Evolutionary conservation across 2,329 filamentous ascomycete species (phyloP), one percentile per base, ranked within the genome.

Genomic region (Bipolaris oryzae): DNA sequence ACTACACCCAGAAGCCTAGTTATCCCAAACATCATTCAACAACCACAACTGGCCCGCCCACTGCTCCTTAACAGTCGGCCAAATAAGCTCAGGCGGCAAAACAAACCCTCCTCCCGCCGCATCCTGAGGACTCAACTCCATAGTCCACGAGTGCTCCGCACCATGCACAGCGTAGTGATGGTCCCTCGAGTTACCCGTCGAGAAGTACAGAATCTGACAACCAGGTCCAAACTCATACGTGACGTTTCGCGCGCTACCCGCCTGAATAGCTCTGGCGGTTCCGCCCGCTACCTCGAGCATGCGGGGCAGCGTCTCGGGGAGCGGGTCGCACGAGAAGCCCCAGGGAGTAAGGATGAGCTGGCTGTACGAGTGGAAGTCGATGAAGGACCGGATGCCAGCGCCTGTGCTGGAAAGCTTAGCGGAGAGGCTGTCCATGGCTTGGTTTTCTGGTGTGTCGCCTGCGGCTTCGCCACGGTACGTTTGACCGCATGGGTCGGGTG

Each of bases 321-420:
- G 60, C 6, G 64, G 64, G 31, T 67, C 64, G 46, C 66, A 69
- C 1, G 80, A 73, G 41, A 76, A 74, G n/a, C 85, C 85, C 62
- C 85, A 88, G 0, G 78, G 82, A 11, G 83, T 80, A 53, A 85
- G 80, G 52, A 88, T 80, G 25, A 85, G 78, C 68, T 89, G 86
- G 21, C 81, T 82, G 70, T 87, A 89, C 0, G 82, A 81, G 74
- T 89, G 87, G 72, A 82, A 86, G 73, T 89, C 87, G 51, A 89
- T 82, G 68, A 82, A 89, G 0, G 87, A 79, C 64, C 84, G 83
- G 38, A 88, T 78, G 0, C 84, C 82, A 49, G 80, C 75, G 1
- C 63, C 64, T 7, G 67, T 66, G 1, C 74, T 70, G 1, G 63
- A 42, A 13, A 86, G 67, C 15, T 71, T 68, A 7, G 75, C 73